Percentiles rank a stretch among this genome's conserved stretches.
These are phyloP conservation scores for Euphrasia arctica DNA, from an alignment of 305 asterid genomes.

Conservation along the genomic window DNA sequence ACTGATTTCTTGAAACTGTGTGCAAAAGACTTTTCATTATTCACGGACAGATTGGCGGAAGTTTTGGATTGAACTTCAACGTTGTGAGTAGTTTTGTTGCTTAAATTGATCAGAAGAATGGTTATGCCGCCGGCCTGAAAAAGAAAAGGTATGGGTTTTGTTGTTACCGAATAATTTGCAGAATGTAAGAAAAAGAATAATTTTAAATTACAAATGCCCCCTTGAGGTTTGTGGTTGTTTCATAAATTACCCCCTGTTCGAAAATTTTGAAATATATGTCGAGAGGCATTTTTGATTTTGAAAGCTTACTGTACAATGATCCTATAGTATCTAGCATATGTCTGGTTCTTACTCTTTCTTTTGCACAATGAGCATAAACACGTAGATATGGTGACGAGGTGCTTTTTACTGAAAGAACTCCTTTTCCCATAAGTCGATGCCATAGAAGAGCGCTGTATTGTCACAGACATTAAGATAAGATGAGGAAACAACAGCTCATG, in stretches of 20 bases:
- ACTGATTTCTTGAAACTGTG: conserved; percentile 51
- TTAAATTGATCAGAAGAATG: conserved; percentile 70
- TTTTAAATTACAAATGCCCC: neutral
- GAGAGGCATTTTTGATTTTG: neutral
- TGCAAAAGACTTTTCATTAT: conserved; percentile 34
- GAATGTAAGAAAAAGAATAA: neutral
- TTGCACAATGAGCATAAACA: conserved; percentile 80
- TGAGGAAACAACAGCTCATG: neutral
- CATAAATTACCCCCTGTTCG: neutral
- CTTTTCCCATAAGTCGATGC: conserved; percentile 92
- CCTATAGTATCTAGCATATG: neutral
- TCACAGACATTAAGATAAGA: conserved; percentile 21
- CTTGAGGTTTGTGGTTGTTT: neutral
- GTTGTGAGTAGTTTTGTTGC: conserved; percentile 48
- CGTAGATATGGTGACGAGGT: conserved; percentile 56
- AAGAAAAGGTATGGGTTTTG: conserved; percentile 11
- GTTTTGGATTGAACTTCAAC: conserved; percentile 42
- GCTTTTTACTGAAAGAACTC: conserved; percentile 58
- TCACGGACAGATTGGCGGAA: conserved; percentile 10
- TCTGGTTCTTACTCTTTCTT: conserved; percentile 62
- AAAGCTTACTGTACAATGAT: no score
- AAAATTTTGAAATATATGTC: neutral
- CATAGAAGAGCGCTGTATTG: conserved; percentile 75
- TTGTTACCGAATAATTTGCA: neutral
- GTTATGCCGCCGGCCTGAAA: conserved; percentile 80